phyloP scores from a whole-genome alignment of 2,329 filamentous ascomycete genomes.

The Paracoccidioides brasiliensis region DNA sequence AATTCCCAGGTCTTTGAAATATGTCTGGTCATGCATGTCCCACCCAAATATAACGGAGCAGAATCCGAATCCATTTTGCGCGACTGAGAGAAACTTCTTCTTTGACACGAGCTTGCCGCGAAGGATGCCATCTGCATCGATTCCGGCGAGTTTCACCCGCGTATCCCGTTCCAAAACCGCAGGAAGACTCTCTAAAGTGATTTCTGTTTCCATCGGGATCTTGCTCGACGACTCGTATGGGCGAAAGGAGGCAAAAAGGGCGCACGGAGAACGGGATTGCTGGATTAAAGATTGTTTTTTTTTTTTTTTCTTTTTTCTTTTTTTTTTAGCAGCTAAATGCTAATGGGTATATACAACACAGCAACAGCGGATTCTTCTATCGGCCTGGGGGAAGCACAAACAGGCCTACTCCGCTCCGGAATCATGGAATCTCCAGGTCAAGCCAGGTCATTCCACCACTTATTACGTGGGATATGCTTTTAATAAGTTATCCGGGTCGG shows the following conservation, averaged over 20 bases:
- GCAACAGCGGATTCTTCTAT: no score
- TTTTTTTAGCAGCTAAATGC: no score
- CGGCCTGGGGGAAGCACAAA: no score
- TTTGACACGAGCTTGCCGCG: slow-evolving; percentile 87
- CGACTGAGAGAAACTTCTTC: slow-evolving; percentile 79
- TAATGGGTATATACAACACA: no score
- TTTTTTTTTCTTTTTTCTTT: no score
- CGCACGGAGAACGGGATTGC: no score
- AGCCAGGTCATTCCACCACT: no score
- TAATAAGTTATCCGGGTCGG: no score
- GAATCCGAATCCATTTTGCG: slow-evolving; percentile 74
- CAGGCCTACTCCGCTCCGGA: no score
- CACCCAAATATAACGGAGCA: slow-evolving; percentile 91
- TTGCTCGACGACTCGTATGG: not conserved
- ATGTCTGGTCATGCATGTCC: slow-evolving; percentile 94
- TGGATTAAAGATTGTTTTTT: no score
- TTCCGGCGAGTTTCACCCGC: slow-evolving; percentile 74
- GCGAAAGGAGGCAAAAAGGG: not conserved
- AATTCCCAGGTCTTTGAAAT: slow-evolving; percentile 70
- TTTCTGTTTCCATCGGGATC: slow-evolving; percentile 2
- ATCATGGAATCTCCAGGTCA: no score
- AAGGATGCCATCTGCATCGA: slow-evolving; percentile 76
- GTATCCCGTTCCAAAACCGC: slow-evolving; percentile 56
- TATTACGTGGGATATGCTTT: no score
- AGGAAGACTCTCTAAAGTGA: slow-evolving; percentile 51